Percentiles rank a stretch among this genome's conserved stretches.
phyloP scores from a whole-genome alignment of 495 filamentous ascomycete genomes.

The Neurospora sp. region DNA sequence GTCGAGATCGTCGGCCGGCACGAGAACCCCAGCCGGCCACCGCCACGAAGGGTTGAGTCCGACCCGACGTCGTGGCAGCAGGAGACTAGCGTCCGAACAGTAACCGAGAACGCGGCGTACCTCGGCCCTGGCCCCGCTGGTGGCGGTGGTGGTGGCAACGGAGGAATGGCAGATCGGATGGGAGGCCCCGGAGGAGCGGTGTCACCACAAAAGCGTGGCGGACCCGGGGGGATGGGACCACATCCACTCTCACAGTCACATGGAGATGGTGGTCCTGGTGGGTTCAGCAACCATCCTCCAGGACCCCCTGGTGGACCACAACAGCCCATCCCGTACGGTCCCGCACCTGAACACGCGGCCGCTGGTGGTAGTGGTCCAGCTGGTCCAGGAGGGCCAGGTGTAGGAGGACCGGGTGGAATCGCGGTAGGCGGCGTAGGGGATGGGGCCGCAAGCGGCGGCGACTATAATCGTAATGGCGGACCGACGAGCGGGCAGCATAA shows the following conservation, averaged over 20 bases:
- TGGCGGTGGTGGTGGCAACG: neutral
- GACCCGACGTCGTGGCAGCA: conserved; percentile 72
- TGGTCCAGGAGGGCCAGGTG: neutral
- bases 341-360: neutral
- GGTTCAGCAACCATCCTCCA: conserved; percentile 8
- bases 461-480: neutral
- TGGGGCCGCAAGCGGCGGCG: neutral
- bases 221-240: neutral
- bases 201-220: conserved; percentile 33
- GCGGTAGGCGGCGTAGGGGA: neutral
- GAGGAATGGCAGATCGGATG: neutral
- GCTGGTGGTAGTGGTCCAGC: neutral
- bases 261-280: conserved; percentile 16
- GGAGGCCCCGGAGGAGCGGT: conserved; percentile 16
- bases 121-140: conserved; percentile 7
- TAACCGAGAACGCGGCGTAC: conserved; percentile 48
- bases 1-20: conserved; percentile 43
- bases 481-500: neutral
- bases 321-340: neutral
- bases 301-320: neutral
- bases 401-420: neutral
- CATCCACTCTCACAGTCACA: neutral
- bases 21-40: conserved; percentile 35
- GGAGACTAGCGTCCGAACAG: conserved; percentile 70
- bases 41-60: conserved; percentile 56